These are phyloP conservation scores for Dictyostelium discoideum DNA, from an alignment of 78 protist genomes.

Conservation along the genomic window dicty_2.7 NC_007088.5:6634501-6635000, in stretches of 20 bases:
- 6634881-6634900: slow-evolving; percentile 20
- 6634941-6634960: not conserved
- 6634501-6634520: slow-evolving; percentile 9
- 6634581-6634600: slow-evolving; percentile 68
- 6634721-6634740: slow-evolving; percentile 77
- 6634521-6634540: slow-evolving; percentile 52
- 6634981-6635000: slow-evolving; percentile 15
- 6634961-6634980: not conserved
- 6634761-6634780: slow-evolving; percentile 71
- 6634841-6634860: slow-evolving; percentile 66
- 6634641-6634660: slow-evolving; percentile 68
- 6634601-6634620: slow-evolving; percentile 68
- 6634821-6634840: slow-evolving; percentile 53
- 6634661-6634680: slow-evolving; percentile 72
- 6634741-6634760: slow-evolving; percentile 58
- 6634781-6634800: slow-evolving; percentile 72
- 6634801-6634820: slow-evolving; percentile 54
- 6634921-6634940: not conserved
- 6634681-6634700: slow-evolving; percentile 71
- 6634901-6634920: not conserved
- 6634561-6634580: slow-evolving; percentile 59
- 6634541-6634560: slow-evolving; percentile 39
- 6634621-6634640: slow-evolving; percentile 52
- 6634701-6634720: slow-evolving; percentile 59
- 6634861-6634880: slow-evolving; percentile 13